These are phyloP conservation scores for Nicotiana tomentosiformis DNA, from an alignment of 257 asterid genomes.

Conservation along the genomic window DNA sequence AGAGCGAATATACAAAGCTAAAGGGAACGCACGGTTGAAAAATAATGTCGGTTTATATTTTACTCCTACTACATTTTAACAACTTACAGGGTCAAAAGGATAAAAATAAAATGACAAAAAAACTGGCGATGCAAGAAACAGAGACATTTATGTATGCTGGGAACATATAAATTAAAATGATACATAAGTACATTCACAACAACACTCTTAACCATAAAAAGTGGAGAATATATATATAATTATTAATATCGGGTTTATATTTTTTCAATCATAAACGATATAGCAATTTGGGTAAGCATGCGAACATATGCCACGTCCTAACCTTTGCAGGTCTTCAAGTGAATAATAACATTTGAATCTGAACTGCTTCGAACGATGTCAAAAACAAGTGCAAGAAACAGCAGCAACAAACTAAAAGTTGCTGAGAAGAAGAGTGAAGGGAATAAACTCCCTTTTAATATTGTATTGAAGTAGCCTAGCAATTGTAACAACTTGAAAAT, in stretches of 20 bases:
- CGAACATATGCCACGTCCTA: neutral
- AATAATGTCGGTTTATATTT: no score
- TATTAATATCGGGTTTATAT: neutral
- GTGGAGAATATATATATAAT: no score
- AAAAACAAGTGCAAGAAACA: conserved; percentile 4
- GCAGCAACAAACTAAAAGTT: neutral
- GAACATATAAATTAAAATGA: neutral
- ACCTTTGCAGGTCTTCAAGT: conserved; percentile 3
- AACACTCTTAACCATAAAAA: neutral
- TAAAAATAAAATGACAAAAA: no score
- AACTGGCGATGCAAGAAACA: neutral
- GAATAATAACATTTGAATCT: neutral
- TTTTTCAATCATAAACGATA: neutral
- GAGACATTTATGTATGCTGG: neutral
- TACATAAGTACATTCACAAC: neutral
- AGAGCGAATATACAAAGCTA: no score
- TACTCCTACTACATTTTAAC: no score
- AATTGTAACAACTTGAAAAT: neutral
- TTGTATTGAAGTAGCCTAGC: neutral
- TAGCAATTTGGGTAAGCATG: neutral
- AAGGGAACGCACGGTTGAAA: no score
- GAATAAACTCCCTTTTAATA: neutral
- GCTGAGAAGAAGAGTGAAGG: conserved; percentile 10
- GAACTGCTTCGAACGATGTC: neutral
- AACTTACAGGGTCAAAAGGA: neutral